Evolutionary conservation across 2,329 filamentous ascomycete genomes (phyloP).

Genomic region (Trichoderma sp.): DNA sequence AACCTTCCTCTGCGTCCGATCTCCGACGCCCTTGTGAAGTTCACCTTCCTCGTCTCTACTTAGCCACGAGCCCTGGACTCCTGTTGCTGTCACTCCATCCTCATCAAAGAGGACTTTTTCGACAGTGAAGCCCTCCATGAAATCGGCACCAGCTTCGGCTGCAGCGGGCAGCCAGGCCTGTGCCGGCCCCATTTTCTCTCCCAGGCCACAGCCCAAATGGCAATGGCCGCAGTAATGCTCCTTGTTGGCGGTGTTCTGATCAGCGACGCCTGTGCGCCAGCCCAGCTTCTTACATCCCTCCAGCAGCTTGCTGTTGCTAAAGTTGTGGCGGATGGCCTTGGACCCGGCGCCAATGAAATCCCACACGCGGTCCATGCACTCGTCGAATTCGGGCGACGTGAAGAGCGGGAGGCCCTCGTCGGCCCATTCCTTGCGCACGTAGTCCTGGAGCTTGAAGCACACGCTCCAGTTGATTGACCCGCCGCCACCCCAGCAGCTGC

Average conservation of each 20-base stretch:
- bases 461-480: slow-evolving; percentile 87
- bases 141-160: slow-evolving; percentile 73
- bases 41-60: slow-evolving; percentile 68
- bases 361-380: slow-evolving; percentile 79
- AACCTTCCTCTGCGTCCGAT: slow-evolving; percentile 61
- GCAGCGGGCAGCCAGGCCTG: slow-evolving; percentile 81
- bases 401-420: slow-evolving; percentile 72
- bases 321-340: slow-evolving; percentile 71
- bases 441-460: slow-evolving; percentile 68
- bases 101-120: slow-evolving; percentile 71
- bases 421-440: slow-evolving; percentile 82
- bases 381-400: slow-evolving; percentile 72
- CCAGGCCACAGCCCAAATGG: slow-evolving; percentile 63
- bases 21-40: slow-evolving; percentile 54
- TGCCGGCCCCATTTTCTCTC: slow-evolving; percentile 77
- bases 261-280: slow-evolving; percentile 68
- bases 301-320: slow-evolving; percentile 70
- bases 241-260: slow-evolving; percentile 76
- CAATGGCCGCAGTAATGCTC: slow-evolving; percentile 76
- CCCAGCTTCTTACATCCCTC: slow-evolving; percentile 76
- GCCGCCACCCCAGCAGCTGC: slow-evolving; percentile 80
- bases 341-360: slow-evolving; percentile 75
- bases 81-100: slow-evolving; percentile 62
- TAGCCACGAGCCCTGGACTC: slow-evolving; percentile 75
- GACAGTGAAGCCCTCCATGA: slow-evolving; percentile 81